These are phyloP conservation scores for Paecilomyces sp. DNA, from an alignment of 2,329 filamentous ascomycete genomes.

Conservation along the genomic window DNA sequence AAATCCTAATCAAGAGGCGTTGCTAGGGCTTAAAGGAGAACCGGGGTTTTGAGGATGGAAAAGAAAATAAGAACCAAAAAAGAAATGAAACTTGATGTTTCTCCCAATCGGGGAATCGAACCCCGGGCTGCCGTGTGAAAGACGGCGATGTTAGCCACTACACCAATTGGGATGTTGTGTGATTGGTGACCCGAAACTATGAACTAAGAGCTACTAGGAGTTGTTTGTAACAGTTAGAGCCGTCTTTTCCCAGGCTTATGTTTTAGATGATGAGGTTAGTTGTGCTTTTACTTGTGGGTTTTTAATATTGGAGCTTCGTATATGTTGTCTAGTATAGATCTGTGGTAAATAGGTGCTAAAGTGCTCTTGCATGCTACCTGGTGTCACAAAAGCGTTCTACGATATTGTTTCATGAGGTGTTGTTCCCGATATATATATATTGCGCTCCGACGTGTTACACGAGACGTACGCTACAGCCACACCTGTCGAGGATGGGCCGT, in stretches of 20 bases:
- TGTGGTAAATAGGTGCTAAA: not conserved
- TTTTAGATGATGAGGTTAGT: too few relatives aligned
- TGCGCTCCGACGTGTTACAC: too few relatives aligned
- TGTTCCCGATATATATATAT: not conserved
- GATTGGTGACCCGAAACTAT: not conserved
- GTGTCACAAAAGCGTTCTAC: not conserved
- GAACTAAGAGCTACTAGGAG: too few relatives aligned
- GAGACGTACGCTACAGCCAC: too few relatives aligned
- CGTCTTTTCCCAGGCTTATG: too few relatives aligned
- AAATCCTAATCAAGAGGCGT: too few relatives aligned
- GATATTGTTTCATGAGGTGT: not conserved
- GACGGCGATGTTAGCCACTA: constrained; percentile 15
- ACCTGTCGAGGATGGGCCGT: too few relatives aligned
- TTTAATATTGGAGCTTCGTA: not conserved
- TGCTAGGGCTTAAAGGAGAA: not conserved
- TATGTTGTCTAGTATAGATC: not conserved
- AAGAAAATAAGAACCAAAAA: not conserved
- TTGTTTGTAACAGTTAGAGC: too few relatives aligned
- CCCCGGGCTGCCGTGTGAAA: constrained; percentile 21
- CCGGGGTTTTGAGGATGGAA: not conserved
- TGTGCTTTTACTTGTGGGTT: too few relatives aligned
- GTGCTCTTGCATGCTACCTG: too few relatives aligned
- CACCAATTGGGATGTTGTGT: constrained; percentile 8
- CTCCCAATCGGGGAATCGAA: constrained; percentile 16
- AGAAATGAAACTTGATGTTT: not conserved